These are phyloP conservation scores for Ganoderma meredithae DNA, from an alignment of 1,284 basidiomycete genomes.

Conservation along the genomic window DNA sequence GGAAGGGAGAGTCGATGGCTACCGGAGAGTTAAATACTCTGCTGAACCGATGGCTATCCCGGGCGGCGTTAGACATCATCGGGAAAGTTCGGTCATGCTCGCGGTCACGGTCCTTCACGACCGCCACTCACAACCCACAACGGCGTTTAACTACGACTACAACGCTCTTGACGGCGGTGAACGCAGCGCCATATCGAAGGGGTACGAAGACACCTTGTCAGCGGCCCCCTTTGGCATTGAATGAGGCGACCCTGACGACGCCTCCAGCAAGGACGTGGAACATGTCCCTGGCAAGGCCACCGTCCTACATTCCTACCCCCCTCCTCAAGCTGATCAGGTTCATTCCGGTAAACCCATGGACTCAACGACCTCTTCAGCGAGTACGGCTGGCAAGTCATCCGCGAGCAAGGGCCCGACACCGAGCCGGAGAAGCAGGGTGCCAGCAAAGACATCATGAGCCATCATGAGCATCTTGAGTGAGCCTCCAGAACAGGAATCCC, in stretches of 20 bases:
- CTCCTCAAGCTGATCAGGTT: conserved; percentile 37
- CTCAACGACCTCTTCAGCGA: conserved; percentile 33
- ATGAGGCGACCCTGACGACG: not conserved
- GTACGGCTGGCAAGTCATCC: conserved; percentile 35
- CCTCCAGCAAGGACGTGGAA: conserved; percentile 20
- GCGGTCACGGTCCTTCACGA: not conserved
- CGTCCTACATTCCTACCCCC: conserved; percentile 33
- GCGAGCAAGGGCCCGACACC: conserved; percentile 21
- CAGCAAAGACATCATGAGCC: conserved; percentile 47
- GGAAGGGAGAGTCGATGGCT: conserved; percentile 27
- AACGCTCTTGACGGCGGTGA: conserved; percentile 37
- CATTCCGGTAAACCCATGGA: conserved; percentile 37
- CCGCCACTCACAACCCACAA: conserved; percentile 14
- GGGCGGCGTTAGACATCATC: conserved; percentile 42
- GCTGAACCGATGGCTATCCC: conserved; percentile 38
- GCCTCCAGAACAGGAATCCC: too few species aligned
- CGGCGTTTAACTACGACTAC: conserved; percentile 43
- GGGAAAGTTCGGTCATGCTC: conserved; percentile 35
- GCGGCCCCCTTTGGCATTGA: conserved; percentile 9
- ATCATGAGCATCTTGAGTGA: conserved; percentile 51
- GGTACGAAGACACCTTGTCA: conserved; percentile 43
- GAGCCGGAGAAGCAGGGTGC: conserved; percentile 25
- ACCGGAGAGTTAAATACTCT: conserved; percentile 15
- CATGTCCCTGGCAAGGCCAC: conserved; percentile 33
- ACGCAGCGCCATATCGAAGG: conserved; percentile 34